Evolutionary conservation across 2,329 filamentous ascomycete genomes (phyloP).

Genomic region (Beauveria sp.): DNA sequence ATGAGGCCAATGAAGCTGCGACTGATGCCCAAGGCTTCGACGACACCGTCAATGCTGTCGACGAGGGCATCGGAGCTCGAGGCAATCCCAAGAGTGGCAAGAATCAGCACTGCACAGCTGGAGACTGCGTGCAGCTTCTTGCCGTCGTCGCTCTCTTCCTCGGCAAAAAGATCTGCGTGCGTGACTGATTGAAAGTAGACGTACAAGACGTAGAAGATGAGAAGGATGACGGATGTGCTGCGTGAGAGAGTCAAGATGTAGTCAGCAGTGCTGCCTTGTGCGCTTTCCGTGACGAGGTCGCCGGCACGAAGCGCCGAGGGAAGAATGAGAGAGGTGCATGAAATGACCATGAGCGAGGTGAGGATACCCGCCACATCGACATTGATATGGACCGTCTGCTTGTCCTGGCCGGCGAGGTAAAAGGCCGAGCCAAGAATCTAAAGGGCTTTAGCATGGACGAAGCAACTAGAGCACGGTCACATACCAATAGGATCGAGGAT

Average conservation of each 20-base stretch:
- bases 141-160: constrained; percentile 7
- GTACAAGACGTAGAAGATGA: constrained; percentile 8
- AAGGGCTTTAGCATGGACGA: not conserved
- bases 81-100: constrained; percentile 14
- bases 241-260: constrained; percentile 11
- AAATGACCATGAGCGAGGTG: constrained; percentile 10
- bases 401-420: constrained; percentile 8
- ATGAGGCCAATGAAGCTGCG: constrained; percentile 16
- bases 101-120: constrained; percentile 13
- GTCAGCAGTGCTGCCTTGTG: not conserved
- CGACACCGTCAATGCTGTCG: constrained; percentile 16
- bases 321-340: constrained; percentile 8
- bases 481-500: constrained; percentile 9
- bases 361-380: constrained; percentile 10
- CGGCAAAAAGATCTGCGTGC: constrained; percentile 10
- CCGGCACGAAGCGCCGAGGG: constrained; percentile 6
- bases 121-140: constrained; percentile 13
- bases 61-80: constrained; percentile 21
- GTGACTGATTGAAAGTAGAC: constrained; percentile 10
- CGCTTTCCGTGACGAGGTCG: not conserved
- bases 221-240: constrained; percentile 8
- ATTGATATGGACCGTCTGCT: constrained; percentile 11
- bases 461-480: not conserved
- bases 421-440: constrained; percentile 10
- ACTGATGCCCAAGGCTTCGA: constrained; percentile 14